Percentiles rank a stretch among this genome's conserved stretches.
phyloP scores from a whole-genome alignment of 768 basidiomycete genomes.

The Amanita thiersii region DNA sequence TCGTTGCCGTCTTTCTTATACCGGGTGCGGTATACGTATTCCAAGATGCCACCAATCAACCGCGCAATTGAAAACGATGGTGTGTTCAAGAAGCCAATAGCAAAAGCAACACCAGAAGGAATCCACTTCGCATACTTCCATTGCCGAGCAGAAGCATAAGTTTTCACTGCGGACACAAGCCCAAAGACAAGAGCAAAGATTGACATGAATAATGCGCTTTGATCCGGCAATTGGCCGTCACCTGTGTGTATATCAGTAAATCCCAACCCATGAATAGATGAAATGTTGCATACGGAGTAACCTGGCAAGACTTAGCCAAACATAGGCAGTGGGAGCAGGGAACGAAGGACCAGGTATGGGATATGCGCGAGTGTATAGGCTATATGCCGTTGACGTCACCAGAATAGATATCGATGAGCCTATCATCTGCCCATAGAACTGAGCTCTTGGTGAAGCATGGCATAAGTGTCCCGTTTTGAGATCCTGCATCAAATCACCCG shows the following conservation, averaged over 20 bases:
- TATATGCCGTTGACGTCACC: constrained; percentile 83
- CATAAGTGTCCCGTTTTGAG: constrained; percentile 95
- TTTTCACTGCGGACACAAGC: constrained; percentile 57
- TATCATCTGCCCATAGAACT: constrained; percentile 90
- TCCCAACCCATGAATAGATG: constrained; percentile 1
- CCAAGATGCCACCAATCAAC: constrained; percentile 78
- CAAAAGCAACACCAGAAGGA: constrained; percentile 91
- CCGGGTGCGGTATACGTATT: constrained; percentile 56
- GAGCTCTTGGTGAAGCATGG: constrained; percentile 84
- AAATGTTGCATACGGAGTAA: constrained; percentile 51
- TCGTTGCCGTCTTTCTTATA: constrained; percentile 46
- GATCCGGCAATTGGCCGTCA: constrained; percentile 74
- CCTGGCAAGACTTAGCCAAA: constrained; percentile 79
- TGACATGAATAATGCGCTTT: constrained; percentile 73
- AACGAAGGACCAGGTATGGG: constrained; percentile 90
- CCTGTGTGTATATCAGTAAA: constrained; percentile 37
- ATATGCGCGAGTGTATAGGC: constrained; percentile 82
- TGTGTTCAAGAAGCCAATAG: constrained; percentile 92
- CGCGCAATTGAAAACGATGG: constrained; percentile 92
- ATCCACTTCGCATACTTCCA: constrained; percentile 65
- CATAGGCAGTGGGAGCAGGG: constrained; percentile 90
- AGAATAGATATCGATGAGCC: constrained; percentile 85
- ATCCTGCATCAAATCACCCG: constrained; percentile 98
- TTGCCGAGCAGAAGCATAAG: constrained; percentile 40
- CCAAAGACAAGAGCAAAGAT: constrained; percentile 68